Evolutionary conservation across 140 eudicot genomes (phyloP).

Genomic region (Stevia rebaudiana): DNA sequence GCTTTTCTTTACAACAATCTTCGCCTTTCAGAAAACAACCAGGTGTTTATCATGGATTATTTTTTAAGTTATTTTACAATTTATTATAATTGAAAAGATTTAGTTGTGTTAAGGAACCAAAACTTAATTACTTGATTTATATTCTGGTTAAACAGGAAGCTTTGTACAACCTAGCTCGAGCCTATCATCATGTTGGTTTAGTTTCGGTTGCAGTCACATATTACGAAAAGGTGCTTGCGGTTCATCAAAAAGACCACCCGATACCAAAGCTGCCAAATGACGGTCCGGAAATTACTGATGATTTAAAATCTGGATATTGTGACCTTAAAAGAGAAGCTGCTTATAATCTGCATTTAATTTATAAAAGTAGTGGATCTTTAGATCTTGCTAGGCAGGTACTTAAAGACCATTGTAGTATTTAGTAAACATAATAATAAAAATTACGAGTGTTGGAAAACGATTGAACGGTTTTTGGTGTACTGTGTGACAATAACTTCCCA

Average conservation of each 20-base stretch:
- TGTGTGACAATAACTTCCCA: too few relatives aligned
- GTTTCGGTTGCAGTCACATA: conserved; percentile 56
- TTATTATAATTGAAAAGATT: background rate
- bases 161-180: conserved; percentile 77
- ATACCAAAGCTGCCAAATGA: conserved; percentile 67
- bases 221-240: conserved; percentile 68
- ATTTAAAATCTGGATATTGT: conserved; percentile 58
- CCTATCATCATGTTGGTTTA: conserved; percentile 77
- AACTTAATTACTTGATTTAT: background rate
- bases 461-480: conserved; percentile 15
- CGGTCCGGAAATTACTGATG: conserved; percentile 31
- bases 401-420: conserved; percentile 58
- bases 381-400: conserved; percentile 94
- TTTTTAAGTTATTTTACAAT: background rate
- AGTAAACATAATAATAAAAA: background rate
- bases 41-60: conserved; percentile 34
- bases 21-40: conserved; percentile 58
- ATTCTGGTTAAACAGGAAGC: conserved; percentile 51
- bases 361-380: conserved; percentile 68
- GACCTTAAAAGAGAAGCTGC: conserved; percentile 93
- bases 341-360: conserved; percentile 73
- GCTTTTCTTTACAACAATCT: conserved; percentile 80
- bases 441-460: background rate
- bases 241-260: conserved; percentile 49
- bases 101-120: background rate